phyloP scores from a whole-genome alignment of 2,329 filamentous ascomycete species.

The Colletotrichum endophyticum region DNA sequence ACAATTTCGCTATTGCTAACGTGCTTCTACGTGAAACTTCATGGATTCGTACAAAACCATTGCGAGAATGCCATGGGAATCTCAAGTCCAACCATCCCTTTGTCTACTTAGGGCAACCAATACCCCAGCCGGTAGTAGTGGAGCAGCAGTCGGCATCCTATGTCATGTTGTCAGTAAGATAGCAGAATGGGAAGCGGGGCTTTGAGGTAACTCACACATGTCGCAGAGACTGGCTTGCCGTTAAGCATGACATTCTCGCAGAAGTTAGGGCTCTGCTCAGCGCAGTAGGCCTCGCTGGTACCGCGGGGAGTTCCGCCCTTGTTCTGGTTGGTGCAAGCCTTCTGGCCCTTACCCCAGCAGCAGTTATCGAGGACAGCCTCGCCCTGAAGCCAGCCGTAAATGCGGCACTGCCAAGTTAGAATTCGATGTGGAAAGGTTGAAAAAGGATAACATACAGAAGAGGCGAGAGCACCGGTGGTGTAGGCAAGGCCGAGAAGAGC shows the following conservation, averaged over 20 bases:
- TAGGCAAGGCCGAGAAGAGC: not conserved
- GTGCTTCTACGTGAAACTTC: not conserved
- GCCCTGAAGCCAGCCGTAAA: not conserved
- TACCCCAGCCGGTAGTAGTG: not conserved
- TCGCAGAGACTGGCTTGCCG: not conserved
- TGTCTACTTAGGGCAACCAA: not conserved
- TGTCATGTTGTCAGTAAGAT: not conserved
- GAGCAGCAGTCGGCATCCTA: not conserved
- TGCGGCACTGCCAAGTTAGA: not conserved
- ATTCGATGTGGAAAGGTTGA: not conserved
- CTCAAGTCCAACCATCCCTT: not conserved
- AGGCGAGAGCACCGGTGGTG: not conserved
- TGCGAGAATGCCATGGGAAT: not conserved
- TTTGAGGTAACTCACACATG: not conserved
- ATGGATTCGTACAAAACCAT: not conserved
- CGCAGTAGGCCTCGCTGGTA: not conserved
- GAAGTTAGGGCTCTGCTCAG: not conserved
- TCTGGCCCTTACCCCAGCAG: not conserved
- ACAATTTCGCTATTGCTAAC: not conserved
- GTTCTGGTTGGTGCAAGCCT: not conserved
- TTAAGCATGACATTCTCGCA: not conserved
- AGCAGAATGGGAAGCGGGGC: not conserved
- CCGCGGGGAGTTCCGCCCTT: not conserved
- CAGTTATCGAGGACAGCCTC: not conserved
- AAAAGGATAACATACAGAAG: not conserved